Base-by-base conservation (phyloP, 2,329 filamentous ascomycete genomes). In the Aspergillus uvarum region DNA sequence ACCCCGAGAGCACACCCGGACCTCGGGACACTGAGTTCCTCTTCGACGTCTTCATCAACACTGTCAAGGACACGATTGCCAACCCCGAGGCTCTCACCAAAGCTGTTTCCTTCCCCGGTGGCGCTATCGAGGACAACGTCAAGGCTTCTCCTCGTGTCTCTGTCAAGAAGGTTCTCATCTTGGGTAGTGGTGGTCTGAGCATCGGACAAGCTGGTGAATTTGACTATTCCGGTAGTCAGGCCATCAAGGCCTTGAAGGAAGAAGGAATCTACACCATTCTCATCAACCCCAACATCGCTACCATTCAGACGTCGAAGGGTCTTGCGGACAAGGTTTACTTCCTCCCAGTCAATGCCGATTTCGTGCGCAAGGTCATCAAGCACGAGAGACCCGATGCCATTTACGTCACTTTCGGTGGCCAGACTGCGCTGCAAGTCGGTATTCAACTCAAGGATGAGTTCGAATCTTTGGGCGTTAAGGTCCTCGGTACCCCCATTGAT, bases 231-330 rank as follows among this genome's bases (percentile, higher is more conserved):
- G 95, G 95, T 64, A 96, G 91, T 77, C 95, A 99, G 78, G 95
- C 94, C 50, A 98, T 99, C 83, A 99, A 99, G 82, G 95, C 95
- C 42, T 76, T 99, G 70, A 98, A 98, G 79, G 90, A 98, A 76
- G 95, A 98, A 79, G 94, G 93, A 62, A 97, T 98, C 70, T 98
- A 97, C 82, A 97, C 95, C 3, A 89, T 99, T 65, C 83, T 99
- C 64, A 98, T 99, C 84, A 99, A 99, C 80, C 95, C 95, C 59
- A 99, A 99, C 76, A 98, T 99, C 74, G 95, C 95, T 67, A 99
- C 95, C 0, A 98, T 98, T 64, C 95, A 99, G 77, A 99, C 95
- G 4, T 98, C 95, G 56, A 97, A 97, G 80, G 95, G 95, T 65
- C 82, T 99, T 56, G 95, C 95, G 14, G 95, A 99, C 78, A 98